Percentiles rank a stretch among this genome's conserved stretches.
Evolutionary conservation across 2,329 filamentous ascomycete species (phyloP).

Genomic region (Alternaria hordeiaustralica): DNA sequence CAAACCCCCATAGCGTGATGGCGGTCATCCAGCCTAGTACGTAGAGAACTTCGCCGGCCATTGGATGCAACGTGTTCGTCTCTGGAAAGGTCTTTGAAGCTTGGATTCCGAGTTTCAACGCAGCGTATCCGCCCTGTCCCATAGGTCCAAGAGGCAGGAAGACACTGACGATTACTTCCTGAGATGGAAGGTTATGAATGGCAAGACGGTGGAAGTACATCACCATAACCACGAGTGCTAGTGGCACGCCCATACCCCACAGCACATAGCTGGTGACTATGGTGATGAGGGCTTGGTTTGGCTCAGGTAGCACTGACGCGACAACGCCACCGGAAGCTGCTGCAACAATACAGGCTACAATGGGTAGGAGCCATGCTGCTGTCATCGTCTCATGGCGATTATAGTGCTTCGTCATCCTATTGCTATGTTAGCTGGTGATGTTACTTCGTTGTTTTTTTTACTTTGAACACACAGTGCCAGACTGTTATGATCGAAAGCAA

Average conservation of each 20-base stretch:
- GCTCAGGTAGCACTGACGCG: constrained; percentile 63
- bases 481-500: not conserved
- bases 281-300: constrained; percentile 64
- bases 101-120: constrained; percentile 58
- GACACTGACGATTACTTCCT: constrained; percentile 70
- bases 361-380: constrained; percentile 69
- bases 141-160: constrained; percentile 72
- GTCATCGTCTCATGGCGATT: constrained; percentile 58
- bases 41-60: constrained; percentile 63
- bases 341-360: constrained; percentile 70
- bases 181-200: constrained; percentile 68
- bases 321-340: constrained; percentile 68
- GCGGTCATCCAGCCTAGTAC: constrained; percentile 61
- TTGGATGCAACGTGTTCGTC: constrained; percentile 43
- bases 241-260: constrained; percentile 68
- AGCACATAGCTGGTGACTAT: constrained; percentile 69
- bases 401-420: constrained; percentile 38
- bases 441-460: not conserved
- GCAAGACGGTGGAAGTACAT: constrained; percentile 75
- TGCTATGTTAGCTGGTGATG: not conserved
- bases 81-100: constrained; percentile 52
- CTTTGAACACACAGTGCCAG: not conserved
- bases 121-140: constrained; percentile 69
- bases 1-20: constrained; percentile 63
- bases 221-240: constrained; percentile 67